Percentiles rank a stretch among this genome's conserved stretches.
phyloP scores from a whole-genome alignment of 345 rosid species.

The Aquilaria sinensis region DNA sequence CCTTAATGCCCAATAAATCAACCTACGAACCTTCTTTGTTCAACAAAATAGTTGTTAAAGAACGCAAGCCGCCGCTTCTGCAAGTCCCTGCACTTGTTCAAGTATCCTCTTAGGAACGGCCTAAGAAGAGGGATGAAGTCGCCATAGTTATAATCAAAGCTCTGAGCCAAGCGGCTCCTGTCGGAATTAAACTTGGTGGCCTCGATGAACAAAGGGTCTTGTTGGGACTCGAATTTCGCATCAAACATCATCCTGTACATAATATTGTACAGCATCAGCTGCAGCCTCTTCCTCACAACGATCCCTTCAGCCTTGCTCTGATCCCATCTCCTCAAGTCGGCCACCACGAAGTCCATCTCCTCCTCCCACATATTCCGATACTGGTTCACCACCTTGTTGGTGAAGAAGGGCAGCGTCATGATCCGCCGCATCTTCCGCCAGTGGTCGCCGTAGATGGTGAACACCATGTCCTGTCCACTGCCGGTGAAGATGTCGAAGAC shows the following conservation, averaged over 20 bases:
- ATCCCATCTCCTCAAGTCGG: conserved; percentile 27
- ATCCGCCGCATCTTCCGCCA: conserved; percentile 68
- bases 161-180: conserved; percentile 54
- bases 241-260: conserved; percentile 72
- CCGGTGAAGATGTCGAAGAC: conserved; percentile 64
- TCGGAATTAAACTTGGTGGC: conserved; percentile 53
- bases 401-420: conserved; percentile 63
- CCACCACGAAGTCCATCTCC: conserved; percentile 50
- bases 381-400: conserved; percentile 50
- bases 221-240: conserved; percentile 32
- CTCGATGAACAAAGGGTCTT: conserved; percentile 45
- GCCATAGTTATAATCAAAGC: conserved; percentile 62
- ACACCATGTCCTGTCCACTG: conserved; percentile 65
- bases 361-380: conserved; percentile 51
- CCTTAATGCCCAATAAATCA: not conserved
- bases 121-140: conserved; percentile 58
- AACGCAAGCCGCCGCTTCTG: conserved; percentile 48
- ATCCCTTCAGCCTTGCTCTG: conserved; percentile 27
- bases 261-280: conserved; percentile 57
- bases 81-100: conserved; percentile 57
- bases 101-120: conserved; percentile 54
- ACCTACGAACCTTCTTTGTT: conserved; percentile 29
- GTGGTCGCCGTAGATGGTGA: conserved; percentile 57
- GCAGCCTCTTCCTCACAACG: conserved; percentile 43
- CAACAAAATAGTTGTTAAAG: conserved; percentile 41